Conservation (phyloP, 805 yeast species). For the Wickerhamiella spandovensis region DNA sequence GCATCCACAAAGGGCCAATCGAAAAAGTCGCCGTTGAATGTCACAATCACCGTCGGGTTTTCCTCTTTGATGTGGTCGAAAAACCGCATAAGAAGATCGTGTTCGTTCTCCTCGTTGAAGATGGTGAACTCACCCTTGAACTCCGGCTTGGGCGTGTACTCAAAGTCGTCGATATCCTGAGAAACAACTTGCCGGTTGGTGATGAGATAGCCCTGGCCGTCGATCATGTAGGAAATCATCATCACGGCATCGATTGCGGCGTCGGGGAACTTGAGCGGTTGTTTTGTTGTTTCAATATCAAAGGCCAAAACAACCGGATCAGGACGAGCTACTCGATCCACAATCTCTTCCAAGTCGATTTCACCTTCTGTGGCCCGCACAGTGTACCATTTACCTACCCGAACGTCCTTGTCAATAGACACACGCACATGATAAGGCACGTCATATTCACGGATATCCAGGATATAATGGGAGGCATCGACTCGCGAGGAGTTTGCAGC, state of each 20-base stretch:
- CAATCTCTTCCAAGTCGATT: conserved; percentile 42
- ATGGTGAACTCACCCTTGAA: conserved; percentile 81
- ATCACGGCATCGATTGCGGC: conserved; percentile 79
- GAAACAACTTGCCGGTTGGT: conserved; percentile 91
- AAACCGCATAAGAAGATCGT: conserved; percentile 56
- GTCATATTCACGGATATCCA: conserved; percentile 84
- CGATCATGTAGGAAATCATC: conserved; percentile 99
- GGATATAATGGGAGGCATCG: conserved; percentile 49
- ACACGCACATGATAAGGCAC: conserved; percentile 96
- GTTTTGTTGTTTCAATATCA: conserved; percentile 95
- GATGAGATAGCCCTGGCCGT: conserved; percentile 88
- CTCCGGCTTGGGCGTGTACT: conserved; percentile 94
- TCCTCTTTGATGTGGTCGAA: conserved; percentile 84
- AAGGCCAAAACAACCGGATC: conserved; percentile 95
- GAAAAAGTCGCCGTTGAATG: conserved; percentile 96
- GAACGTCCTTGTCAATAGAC: conserved; percentile 65
- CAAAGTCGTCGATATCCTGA: conserved; percentile 91
- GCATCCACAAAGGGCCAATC: conserved; percentile 98
- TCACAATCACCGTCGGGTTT: conserved; percentile 91
- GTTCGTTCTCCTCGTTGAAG: conserved; percentile 81
- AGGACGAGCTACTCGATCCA: conserved; percentile 79
- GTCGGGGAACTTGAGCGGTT: conserved; percentile 93
- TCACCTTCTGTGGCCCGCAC: conserved; percentile 52
- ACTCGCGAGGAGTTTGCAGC: conserved; percentile 8
- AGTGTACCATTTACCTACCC: conserved; percentile 94